Conservation (phyloP, 1,139 yeast species). For the Blastobotrys apis region DNA sequence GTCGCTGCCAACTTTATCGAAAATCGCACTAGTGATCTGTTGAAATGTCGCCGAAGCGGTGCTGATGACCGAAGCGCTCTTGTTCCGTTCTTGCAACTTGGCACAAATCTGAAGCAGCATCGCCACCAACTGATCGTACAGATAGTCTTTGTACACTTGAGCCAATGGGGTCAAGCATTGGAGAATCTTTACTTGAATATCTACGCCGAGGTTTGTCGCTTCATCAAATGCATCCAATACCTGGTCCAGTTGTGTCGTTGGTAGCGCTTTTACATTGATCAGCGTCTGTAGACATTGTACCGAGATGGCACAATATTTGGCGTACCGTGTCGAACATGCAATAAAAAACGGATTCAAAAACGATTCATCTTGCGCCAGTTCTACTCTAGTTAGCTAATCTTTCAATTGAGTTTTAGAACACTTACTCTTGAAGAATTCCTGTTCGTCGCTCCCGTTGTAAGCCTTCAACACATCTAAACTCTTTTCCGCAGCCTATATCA, state of each 20-base stretch:
- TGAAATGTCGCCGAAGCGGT: constrained; percentile 92
- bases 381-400: constrained; percentile 15
- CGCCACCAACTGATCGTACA: constrained; percentile 55
- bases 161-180: constrained; percentile 77
- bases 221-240: constrained; percentile 65
- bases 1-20: constrained; percentile 56
- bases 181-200: constrained; percentile 80
- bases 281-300: constrained; percentile 64
- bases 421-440: constrained; percentile 32
- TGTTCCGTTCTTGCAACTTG: constrained; percentile 61
- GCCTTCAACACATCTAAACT: constrained; percentile 50
- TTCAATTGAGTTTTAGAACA: neutral
- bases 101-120: constrained; percentile 68
- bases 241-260: constrained; percentile 47
- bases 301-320: constrained; percentile 67
- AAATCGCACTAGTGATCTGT: constrained; percentile 71
- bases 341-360: constrained; percentile 66
- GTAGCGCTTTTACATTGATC: constrained; percentile 49
- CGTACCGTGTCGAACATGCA: constrained; percentile 71
- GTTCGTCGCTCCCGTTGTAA: constrained; percentile 30
- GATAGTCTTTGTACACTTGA: constrained; percentile 53
- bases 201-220: constrained; percentile 72
- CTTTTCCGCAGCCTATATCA: constrained; percentile 53
- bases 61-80: constrained; percentile 74
- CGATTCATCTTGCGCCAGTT: constrained; percentile 43